Base-by-base conservation (phyloP, 1,139 yeast species). In the Yamadazyma buinensis region DNA sequence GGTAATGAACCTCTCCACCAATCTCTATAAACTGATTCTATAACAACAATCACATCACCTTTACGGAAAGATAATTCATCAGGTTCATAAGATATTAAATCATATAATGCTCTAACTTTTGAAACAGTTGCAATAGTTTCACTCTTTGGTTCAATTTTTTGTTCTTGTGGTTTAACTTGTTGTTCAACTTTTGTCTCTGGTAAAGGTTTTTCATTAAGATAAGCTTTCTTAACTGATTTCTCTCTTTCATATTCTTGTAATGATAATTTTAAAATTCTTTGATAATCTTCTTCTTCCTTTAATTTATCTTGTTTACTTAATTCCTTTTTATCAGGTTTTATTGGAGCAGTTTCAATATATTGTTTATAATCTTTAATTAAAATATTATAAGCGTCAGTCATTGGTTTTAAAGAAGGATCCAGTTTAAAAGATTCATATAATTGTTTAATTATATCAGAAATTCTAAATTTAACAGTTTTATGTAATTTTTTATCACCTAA, bases 1-100 rank as follows among this genome's bases (percentile, higher is more conserved):
- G 72, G 59, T 34, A 90, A 62, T 5, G 92, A 77, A 5, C 98
- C 98, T 47, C 87, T 73, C 84, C 97, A 86, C 98, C 98, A 92
- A 55, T 92, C 97, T 42, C 87, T 73, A 57, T 88, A 88, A 6
- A 85, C 95, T 13, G 85, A 75, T 50, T 88, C 97, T 32, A 90
- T 72, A 1, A 92, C 95, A 1, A 84, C 82, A 32, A 92, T 90
- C 2, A 80, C 67, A 52, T 84, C 94, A 15, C 87, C 90, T 47
- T 79, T 81, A 30, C 77, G 67, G 54, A 84, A 83, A 0, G 87
- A 78, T 18, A 84, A 60, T 41, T 84, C 88, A 43, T 81, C 88
- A 2, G 76, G 77, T 47, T 81, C 90, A 32, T 76, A 71, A 1
- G 95, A 77, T 14, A 75, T 67, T 31, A 90, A 67, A 53, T 88